Base-by-base conservation (phyloP, 1,284 basidiomycete species). In the Sanghuangporus weigelae region DNA sequence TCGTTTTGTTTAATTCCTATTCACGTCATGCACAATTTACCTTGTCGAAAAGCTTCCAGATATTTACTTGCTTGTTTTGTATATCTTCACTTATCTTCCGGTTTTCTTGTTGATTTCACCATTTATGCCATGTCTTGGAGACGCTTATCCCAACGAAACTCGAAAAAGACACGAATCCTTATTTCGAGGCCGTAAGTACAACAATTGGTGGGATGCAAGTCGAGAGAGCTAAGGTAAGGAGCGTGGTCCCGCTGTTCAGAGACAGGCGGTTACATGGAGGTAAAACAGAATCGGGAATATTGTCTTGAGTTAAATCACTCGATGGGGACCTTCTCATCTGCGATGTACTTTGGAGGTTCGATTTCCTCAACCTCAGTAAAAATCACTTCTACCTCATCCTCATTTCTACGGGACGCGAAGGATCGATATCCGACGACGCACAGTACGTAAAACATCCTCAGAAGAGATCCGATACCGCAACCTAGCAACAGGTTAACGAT, bases 391-490 rank as follows among this genome's bases (percentile, higher is more conserved):
- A 68, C 65, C 42, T 75, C 73, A 55, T 69, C 71, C 56, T 71
- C 70, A 40, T 73, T 67, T 31, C 82, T 78, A 3, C 63, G 66
- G 51, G 66, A 61, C 35, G 57, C 39, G 72, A 86, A 67, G 40
- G 81, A 72, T 68, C 90, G 86, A 67, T 79, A 81, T 40, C 78
- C 69, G 67, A 92, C 73, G 66, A 92, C 75, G 39, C 77, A 72
- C 67, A 91, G 71, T 67, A 92, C 89, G 80, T 81, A 92, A 71
- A 90, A 69, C 86, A 92, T 90, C 72, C 90, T 81, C 60, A 92
- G 73, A 40, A 92, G 79, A 57, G 90, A 89, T 62, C 90, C 90
- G 56, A 92, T 83, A 62, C 90, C 90, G 69, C 88, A 90, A 36
- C 89, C 88, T 90, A 62, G 51, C 44, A n/a, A n/a, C 53, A 49